These are phyloP conservation scores for Termitomyces sp. DNA, from an alignment of 768 basidiomycete species.

Conservation along the genomic window DNA sequence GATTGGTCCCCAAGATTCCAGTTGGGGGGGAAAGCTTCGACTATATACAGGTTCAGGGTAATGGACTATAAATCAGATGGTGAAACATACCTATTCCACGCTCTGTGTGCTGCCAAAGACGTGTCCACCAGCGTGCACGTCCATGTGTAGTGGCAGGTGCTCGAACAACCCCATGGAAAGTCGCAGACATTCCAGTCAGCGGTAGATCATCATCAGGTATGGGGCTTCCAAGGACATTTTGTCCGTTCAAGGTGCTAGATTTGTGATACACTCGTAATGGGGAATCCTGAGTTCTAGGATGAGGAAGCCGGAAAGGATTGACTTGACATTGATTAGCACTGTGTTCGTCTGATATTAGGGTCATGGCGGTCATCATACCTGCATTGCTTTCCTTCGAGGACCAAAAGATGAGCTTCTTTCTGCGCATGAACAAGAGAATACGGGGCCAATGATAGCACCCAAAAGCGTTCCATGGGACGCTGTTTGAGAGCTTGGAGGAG, in stretches of 20 bases:
- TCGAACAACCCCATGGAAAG: not conserved
- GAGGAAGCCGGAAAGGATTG: not conserved
- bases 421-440: not conserved
- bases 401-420: not conserved
- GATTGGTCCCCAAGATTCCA: not conserved
- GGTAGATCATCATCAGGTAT: not conserved
- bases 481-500: no score
- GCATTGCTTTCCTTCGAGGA: not conserved
- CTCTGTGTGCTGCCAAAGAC: no score
- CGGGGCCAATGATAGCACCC: not conserved
- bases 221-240: not conserved
- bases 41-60: not conserved
- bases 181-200: not conserved
- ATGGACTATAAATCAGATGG: not conserved
- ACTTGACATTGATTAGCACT: not conserved
- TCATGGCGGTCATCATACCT: not conserved
- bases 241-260: not conserved
- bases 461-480: not conserved
- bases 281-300: not conserved
- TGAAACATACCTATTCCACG: not conserved
- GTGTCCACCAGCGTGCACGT: no score
- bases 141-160: no score
- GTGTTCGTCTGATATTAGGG: not conserved
- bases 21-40: not conserved
- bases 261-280: not conserved